phyloP scores from a whole-genome alignment of 345 rosid species.

The Geranium brycei region DNA sequence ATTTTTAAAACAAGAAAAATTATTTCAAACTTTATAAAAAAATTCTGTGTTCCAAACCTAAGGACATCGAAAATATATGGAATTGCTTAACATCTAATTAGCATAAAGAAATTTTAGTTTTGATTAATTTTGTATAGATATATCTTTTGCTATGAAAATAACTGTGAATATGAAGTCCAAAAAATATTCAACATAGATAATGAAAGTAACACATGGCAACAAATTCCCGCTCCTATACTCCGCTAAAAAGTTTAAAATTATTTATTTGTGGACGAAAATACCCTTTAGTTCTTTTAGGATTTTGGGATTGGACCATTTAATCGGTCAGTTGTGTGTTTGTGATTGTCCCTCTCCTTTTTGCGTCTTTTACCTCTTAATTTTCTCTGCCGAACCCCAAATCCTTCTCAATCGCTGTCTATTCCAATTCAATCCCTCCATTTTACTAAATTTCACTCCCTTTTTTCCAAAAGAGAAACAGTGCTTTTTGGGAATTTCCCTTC shows the following conservation, averaged over 20 bases:
- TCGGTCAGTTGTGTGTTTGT: not conserved
- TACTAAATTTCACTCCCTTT: too few relatives aligned
- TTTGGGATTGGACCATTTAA: not conserved
- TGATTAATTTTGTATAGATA: too few relatives aligned
- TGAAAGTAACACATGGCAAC: not conserved
- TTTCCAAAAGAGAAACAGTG: too few relatives aligned
- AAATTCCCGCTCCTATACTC: slow-evolving; percentile 12
- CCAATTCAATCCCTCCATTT: not conserved
- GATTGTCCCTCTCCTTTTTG: slow-evolving; percentile 1
- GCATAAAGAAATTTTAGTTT: too few relatives aligned
- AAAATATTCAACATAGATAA: too few relatives aligned
- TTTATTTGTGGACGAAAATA: slow-evolving; percentile 5
- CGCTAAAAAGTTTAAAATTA: slow-evolving; percentile 18
- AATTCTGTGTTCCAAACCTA: too few relatives aligned
- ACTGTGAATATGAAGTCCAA: too few relatives aligned
- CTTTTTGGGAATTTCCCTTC: not conserved
- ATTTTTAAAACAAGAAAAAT: too few relatives aligned
- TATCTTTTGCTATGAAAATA: too few relatives aligned
- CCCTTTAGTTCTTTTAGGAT: slow-evolving; percentile 14
- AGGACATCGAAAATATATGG: too few relatives aligned
- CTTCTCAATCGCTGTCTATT: slow-evolving; percentile 8
- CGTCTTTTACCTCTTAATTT: slow-evolving; percentile 1
- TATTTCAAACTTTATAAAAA: too few relatives aligned
- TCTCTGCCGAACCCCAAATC: not conserved
- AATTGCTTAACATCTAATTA: too few relatives aligned